Percentiles rank a stretch among this genome's conserved stretches.
These are phyloP conservation scores for Jacaranda mimosifolia DNA, from an alignment of 257 asterid genomes.

Conservation along the genomic window DNA sequence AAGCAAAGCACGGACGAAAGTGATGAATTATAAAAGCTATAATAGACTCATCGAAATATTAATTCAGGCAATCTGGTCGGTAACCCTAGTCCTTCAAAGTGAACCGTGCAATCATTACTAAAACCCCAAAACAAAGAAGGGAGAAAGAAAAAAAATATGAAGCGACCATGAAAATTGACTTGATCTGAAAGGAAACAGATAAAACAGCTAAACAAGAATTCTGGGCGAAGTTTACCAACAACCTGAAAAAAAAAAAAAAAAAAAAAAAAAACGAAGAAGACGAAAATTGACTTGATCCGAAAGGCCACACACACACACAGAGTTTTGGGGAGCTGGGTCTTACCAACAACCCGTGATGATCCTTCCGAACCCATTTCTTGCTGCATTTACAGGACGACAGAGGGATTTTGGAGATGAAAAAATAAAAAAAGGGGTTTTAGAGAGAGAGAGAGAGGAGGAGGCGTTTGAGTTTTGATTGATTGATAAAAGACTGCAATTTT, in stretches of 20 bases:
- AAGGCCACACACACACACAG: no score
- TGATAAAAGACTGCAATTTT: constrained; percentile 23
- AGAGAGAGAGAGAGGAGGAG: neutral
- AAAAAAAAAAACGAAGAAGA: no score
- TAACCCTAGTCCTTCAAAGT: constrained; percentile 34
- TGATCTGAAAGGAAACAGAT: neutral
- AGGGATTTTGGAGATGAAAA: constrained; percentile 16
- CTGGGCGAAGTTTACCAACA: constrained; percentile 33
- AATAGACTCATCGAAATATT: constrained; percentile 6
- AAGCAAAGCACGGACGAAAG: constrained; percentile 2
- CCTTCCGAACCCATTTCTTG: constrained; percentile 71
- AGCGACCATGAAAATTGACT: neutral
- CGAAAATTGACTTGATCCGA: no score
- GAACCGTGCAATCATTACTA: constrained; percentile 20
- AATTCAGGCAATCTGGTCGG: constrained; percentile 9
- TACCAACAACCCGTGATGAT: constrained; percentile 75
- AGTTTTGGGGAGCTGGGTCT: no score
- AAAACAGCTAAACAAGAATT: neutral
- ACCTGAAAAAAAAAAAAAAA: no score
- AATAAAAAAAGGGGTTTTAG: constrained; percentile 1
- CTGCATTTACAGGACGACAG: constrained; percentile 35
- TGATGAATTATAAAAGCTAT: neutral
- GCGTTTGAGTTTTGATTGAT: neutral
- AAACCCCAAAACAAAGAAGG: neutral
- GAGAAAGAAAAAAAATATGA: neutral